Evolutionary conservation across 73 alveolate genomes (phyloP).

Genomic region (Strombidium stylifer): DNA sequence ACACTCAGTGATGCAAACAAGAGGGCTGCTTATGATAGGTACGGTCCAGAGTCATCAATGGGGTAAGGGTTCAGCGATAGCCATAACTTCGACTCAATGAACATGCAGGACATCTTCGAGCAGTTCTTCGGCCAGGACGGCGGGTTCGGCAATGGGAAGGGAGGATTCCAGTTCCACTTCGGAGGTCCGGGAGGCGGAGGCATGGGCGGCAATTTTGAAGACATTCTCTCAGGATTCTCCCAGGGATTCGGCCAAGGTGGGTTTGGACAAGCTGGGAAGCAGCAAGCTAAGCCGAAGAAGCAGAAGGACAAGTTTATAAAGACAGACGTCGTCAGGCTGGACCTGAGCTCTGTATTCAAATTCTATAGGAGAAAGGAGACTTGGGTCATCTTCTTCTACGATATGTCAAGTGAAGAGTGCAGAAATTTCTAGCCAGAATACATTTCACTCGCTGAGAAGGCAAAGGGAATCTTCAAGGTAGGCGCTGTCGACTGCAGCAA

Average conservation of each 20-base stretch:
- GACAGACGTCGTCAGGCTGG: constrained; percentile 86
- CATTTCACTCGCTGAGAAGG: constrained; percentile 83
- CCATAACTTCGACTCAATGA: constrained; percentile 71
- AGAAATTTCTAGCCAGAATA: constrained; percentile 70
- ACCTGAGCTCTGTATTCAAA: constrained; percentile 78
- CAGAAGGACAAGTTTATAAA: constrained; percentile 77
- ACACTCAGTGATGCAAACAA: constrained; percentile 78
- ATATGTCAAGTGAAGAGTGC: constrained; percentile 67
- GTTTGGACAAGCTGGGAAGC: constrained; percentile 48
- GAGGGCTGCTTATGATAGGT: constrained; percentile 72
- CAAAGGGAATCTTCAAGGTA: constrained; percentile 91
- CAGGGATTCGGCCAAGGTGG: constrained; percentile 33
- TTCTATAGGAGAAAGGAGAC: constrained; percentile 90
- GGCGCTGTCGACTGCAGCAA: constrained; percentile 97
- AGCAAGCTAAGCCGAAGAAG: constrained; percentile 73
- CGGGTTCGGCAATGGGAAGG: constrained; percentile 62
- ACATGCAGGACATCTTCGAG: constrained; percentile 89
- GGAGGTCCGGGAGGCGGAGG: not conserved
- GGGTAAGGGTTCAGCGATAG: constrained; percentile 13
- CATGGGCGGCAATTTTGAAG: not conserved
- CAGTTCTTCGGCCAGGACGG: constrained; percentile 95
- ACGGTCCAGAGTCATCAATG: constrained; percentile 57
- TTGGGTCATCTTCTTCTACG: constrained; percentile 94
- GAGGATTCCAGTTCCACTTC: constrained; percentile 37
- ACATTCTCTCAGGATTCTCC: constrained; percentile 35